These are phyloP conservation scores for Xylariaceae sp. DNA, from an alignment of 2,329 filamentous ascomycete genomes.

Conservation along the genomic window DNA sequence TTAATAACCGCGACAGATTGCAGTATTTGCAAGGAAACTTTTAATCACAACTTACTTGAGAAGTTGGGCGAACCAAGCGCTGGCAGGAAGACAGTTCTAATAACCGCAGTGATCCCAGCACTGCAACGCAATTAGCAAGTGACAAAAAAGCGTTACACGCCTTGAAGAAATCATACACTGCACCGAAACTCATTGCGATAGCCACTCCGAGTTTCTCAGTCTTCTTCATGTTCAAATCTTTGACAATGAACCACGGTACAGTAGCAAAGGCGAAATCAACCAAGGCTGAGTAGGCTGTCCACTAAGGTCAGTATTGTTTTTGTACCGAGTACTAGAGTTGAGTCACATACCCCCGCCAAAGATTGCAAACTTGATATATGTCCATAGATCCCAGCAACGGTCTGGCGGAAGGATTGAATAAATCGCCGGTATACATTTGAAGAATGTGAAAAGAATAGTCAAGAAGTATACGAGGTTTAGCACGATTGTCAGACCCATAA, in stretches of 20 bases:
- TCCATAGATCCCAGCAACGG: conserved; percentile 29
- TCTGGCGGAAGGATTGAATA: conserved; percentile 30
- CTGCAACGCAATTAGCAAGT: conserved; percentile 2
- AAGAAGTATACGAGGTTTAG: conserved; percentile 32
- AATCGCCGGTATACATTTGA: conserved; percentile 30
- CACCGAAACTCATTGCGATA: conserved; percentile 40
- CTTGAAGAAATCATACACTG: conserved; percentile 11
- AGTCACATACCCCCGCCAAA: conserved; percentile 29
- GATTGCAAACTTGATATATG: conserved; percentile 29
- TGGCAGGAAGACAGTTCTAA: conserved; percentile 32
- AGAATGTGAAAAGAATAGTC: conserved; percentile 31
- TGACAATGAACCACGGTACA: conserved; percentile 41
- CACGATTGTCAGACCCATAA: conserved; percentile 24
- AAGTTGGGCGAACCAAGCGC: conserved; percentile 26
- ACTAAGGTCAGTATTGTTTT: neutral
- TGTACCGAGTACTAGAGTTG: neutral
- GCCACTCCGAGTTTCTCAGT: conserved; percentile 40
- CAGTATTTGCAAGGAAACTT: no score
- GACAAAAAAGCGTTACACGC: neutral
- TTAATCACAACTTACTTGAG: conserved; percentile 34
- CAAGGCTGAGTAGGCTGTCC: conserved; percentile 32
- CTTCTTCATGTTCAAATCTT: conserved; percentile 39
- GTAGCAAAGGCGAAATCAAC: conserved; percentile 39
- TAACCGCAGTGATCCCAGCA: conserved; percentile 34
- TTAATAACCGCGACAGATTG: no score